Conservation (phyloP, 208 protist species). For the Trypanosoma boissoni region DNA sequence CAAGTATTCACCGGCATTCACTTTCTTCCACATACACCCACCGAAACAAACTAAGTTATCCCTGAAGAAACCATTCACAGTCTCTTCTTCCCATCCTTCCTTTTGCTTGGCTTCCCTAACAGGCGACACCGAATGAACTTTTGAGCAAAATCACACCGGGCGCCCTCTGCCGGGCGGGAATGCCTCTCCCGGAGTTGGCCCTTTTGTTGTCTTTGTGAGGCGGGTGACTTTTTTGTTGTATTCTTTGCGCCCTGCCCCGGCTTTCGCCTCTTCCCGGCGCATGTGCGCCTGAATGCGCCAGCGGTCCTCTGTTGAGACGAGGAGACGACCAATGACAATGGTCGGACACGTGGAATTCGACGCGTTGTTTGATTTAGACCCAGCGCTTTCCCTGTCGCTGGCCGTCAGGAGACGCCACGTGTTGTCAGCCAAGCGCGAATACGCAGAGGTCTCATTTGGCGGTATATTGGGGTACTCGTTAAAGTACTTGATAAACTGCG, state of each 20-base stretch:
- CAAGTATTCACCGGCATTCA: too few species aligned
- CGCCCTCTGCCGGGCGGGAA: constrained; percentile 80
- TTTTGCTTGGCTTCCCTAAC: neutral
- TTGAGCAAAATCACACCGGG: constrained; percentile 41
- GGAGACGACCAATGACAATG: constrained; percentile 69
- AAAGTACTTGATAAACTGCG: constrained; percentile 77
- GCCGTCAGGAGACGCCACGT: constrained; percentile 63
- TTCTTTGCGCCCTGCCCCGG: constrained; percentile 64
- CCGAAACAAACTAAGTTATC: too few species aligned
- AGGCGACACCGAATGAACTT: neutral
- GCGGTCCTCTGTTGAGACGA: constrained; percentile 77
- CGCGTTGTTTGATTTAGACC: constrained; percentile 9
- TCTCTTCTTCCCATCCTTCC: neutral
- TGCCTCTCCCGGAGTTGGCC: constrained; percentile 48
- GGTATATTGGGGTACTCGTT: constrained; percentile 56
- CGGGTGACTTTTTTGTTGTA: constrained; percentile 91
- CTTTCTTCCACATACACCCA: too few species aligned
- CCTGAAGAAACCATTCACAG: too few species aligned
- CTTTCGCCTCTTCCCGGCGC: constrained; percentile 79
- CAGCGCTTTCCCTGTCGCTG: constrained; percentile 37
- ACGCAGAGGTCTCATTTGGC: constrained; percentile 28
- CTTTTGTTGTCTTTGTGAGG: constrained; percentile 71
- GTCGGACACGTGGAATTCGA: constrained; percentile 5
- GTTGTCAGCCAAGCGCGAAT: constrained; percentile 56
- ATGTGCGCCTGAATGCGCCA: constrained; percentile 86